These are phyloP conservation scores for Logfia minima DNA, from an alignment of 129 eudicot species.

Conservation along the genomic window DNA sequence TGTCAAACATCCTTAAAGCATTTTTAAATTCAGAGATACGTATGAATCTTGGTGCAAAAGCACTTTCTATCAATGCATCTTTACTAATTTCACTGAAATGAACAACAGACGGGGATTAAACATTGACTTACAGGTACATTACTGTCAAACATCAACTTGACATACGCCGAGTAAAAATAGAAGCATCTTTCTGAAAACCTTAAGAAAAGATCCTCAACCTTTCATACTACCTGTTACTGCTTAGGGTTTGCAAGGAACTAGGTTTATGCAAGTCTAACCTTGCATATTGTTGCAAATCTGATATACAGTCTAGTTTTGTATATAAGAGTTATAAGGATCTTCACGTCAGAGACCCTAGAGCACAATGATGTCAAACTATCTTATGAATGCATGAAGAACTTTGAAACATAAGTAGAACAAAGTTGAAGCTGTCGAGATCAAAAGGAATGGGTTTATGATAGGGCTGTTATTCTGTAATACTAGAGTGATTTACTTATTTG, in stretches of 20 bases:
- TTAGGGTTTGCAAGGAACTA: background rate
- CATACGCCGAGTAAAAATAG: too few species aligned
- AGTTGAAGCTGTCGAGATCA: background rate
- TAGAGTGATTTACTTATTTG: background rate
- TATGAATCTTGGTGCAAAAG: too few species aligned
- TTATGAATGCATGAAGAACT: too few species aligned
- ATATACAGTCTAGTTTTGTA: background rate
- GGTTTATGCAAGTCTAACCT: background rate
- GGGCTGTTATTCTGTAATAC: background rate
- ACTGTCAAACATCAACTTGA: too few species aligned
- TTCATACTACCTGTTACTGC: background rate
- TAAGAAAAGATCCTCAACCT: too few species aligned
- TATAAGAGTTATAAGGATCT: background rate
- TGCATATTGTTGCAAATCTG: background rate
- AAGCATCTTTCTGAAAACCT: too few species aligned
- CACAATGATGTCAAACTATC: background rate
- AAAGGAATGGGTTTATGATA: background rate
- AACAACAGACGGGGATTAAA: too few species aligned
- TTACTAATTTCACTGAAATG: too few species aligned
- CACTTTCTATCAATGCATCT: too few species aligned
- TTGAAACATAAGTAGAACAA: background rate
- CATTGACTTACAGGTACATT: too few species aligned
- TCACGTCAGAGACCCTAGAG: background rate
- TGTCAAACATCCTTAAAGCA: background rate
- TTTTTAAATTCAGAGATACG: too few species aligned